These are phyloP conservation scores for Boletellus ananiceps DNA, from an alignment of 768 basidiomycete species.

Conservation along the genomic window DNA sequence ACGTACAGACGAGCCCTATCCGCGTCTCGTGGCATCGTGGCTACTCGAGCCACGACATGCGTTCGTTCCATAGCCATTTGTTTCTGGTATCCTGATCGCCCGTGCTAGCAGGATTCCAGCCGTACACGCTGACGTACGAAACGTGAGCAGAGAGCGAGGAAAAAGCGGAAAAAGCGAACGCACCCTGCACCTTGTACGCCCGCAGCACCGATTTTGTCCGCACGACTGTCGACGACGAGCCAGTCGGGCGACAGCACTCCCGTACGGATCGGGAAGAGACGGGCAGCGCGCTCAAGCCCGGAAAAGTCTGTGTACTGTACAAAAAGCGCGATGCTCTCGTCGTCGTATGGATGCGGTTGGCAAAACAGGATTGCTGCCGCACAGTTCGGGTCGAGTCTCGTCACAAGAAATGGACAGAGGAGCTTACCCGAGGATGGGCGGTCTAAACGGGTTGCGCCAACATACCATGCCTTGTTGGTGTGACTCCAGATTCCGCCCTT, in stretches of 20 bases:
- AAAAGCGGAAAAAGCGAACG: conserved; percentile 18
- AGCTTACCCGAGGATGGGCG: conserved; percentile 20
- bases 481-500: conserved; percentile 15
- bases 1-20: conserved; percentile 25
- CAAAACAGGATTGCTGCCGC: conserved; percentile 53
- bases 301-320: conserved; percentile 51
- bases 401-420: not conserved
- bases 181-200: conserved; percentile 80
- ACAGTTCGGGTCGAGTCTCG: not conserved
- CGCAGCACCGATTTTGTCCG: conserved; percentile 64
- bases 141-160: not conserved
- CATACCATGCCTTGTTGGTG: conserved; percentile 17
- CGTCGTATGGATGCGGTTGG: conserved; percentile 35
- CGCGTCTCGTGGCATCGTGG: conserved; percentile 17
- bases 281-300: conserved; percentile 62
- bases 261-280: conserved; percentile 83
- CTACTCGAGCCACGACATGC: conserved; percentile 49
- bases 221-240: conserved; percentile 53
- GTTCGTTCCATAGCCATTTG: conserved; percentile 44
- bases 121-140: conserved; percentile 18
- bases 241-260: conserved; percentile 76
- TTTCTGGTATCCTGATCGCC: conserved; percentile 23
- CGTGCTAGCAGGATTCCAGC: conserved; percentile 8
- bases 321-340: conserved; percentile 43
- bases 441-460: conserved; percentile 14